Evolutionary conservation across 2,329 filamentous ascomycete genomes (phyloP).

Genomic region (Pseudogymnoascus sp.): DNA sequence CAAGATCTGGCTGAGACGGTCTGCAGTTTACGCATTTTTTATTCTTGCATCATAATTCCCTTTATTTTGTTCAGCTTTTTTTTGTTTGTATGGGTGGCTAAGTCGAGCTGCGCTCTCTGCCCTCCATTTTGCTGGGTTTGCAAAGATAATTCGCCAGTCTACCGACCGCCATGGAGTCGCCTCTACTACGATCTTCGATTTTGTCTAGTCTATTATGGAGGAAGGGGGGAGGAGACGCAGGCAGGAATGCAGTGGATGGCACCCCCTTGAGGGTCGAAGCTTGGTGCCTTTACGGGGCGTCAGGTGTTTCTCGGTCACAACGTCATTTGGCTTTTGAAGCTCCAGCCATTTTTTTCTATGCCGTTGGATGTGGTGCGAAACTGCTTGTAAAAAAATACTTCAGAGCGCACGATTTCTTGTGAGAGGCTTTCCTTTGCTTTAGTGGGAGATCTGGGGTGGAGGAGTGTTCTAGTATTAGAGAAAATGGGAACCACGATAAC

Average conservation of each 20-base stretch:
- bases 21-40: slow-evolving; percentile 16
- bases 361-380: slow-evolving; percentile 6
- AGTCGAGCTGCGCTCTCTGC: slow-evolving; percentile 16
- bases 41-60: slow-evolving; percentile 40
- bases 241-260: neutral
- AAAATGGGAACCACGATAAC: slow-evolving; percentile 8
- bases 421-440: slow-evolving; percentile 7
- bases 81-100: slow-evolving; percentile 30
- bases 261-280: neutral
- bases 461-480: slow-evolving; percentile 8
- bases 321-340: neutral
- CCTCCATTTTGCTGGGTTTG: slow-evolving; percentile 6
- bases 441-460: neutral
- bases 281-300: neutral
- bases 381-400: slow-evolving; percentile 8
- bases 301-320: slow-evolving; percentile 6
- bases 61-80: slow-evolving; percentile 22
- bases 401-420: slow-evolving; percentile 1
- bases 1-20: neutral
- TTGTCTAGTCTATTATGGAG: neutral
- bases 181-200: slow-evolving; percentile 6
- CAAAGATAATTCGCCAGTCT: slow-evolving; percentile 7
- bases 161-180: slow-evolving; percentile 2
- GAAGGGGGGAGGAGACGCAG: neutral
- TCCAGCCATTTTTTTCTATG: neutral